phyloP scores from a whole-genome alignment of 2,329 filamentous ascomycete genomes.

The Aspergillus ochraceoroseus region DNA sequence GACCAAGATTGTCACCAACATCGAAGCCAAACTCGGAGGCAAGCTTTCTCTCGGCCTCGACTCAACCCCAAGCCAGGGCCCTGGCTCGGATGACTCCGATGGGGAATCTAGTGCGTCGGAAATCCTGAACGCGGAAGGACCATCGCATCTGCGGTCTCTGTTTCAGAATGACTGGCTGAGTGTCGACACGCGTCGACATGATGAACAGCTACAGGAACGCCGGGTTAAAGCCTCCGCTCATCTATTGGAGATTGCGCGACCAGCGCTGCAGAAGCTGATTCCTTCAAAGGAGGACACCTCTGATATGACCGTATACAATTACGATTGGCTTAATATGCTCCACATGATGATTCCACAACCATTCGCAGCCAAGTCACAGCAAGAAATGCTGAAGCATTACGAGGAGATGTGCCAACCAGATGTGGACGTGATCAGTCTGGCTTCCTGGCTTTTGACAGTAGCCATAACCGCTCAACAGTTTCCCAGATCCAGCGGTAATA shows the following conservation, averaged over 20 bases:
- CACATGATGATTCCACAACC: slow-evolving; percentile 19
- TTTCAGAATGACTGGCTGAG: slow-evolving; percentile 22
- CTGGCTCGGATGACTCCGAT: slow-evolving; percentile 12
- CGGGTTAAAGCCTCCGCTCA: slow-evolving; percentile 9
- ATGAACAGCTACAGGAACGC: slow-evolving; percentile 9
- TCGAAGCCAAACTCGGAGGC: slow-evolving; percentile 15
- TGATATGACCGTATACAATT: slow-evolving; percentile 11
- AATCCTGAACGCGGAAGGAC: slow-evolving; percentile 11
- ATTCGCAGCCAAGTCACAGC: slow-evolving; percentile 8
- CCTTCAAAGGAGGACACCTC: slow-evolving; percentile 12
- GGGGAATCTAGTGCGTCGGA: slow-evolving; percentile 16
- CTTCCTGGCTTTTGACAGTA: slow-evolving; percentile 17
- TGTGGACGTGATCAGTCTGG: slow-evolving; percentile 14
- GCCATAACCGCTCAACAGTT: slow-evolving; percentile 17
- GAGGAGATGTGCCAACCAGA: slow-evolving; percentile 16
- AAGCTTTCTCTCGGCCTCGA: slow-evolving; percentile 1
- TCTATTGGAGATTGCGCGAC: slow-evolving; percentile 10
- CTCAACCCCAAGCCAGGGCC: background rate
- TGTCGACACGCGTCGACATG: slow-evolving; percentile 10
- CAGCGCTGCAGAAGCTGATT: slow-evolving; percentile 17
- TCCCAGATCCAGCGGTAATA: background rate
- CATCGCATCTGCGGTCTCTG: slow-evolving; percentile 16
- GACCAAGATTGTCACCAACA: slow-evolving; percentile 12
- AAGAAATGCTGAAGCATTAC: slow-evolving; percentile 13
- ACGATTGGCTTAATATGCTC: slow-evolving; percentile 18